phyloP scores from a whole-genome alignment of 345 rosid genomes.

The Citrus sinensis region DVS_A1.0 CM039162.1:602001-602500 shows the following conservation, averaged over 20 bases:
- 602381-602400: slow-evolving; percentile 48
- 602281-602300: slow-evolving; percentile 21
- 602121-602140: background rate
- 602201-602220: slow-evolving; percentile 36
- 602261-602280: slow-evolving; percentile 20
- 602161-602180: background rate
- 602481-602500: slow-evolving; percentile 78
- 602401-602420: slow-evolving; percentile 42
- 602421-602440: slow-evolving; percentile 23
- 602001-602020: background rate
- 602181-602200: background rate
- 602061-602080: background rate
- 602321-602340: slow-evolving; percentile 59
- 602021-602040: background rate
- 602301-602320: slow-evolving; percentile 23
- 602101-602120: background rate
- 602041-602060: background rate
- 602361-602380: slow-evolving; percentile 61
- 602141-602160: background rate
- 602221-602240: slow-evolving; percentile 91
- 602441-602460: slow-evolving; percentile 25
- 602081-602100: background rate
- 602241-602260: slow-evolving; percentile 37
- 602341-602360: slow-evolving; percentile 75
- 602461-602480: slow-evolving; percentile 6